Evolutionary conservation across 345 rosid genomes (phyloP), one percentile per base, ranked within the genome.

Genomic region (Citrus glauca): DNA sequence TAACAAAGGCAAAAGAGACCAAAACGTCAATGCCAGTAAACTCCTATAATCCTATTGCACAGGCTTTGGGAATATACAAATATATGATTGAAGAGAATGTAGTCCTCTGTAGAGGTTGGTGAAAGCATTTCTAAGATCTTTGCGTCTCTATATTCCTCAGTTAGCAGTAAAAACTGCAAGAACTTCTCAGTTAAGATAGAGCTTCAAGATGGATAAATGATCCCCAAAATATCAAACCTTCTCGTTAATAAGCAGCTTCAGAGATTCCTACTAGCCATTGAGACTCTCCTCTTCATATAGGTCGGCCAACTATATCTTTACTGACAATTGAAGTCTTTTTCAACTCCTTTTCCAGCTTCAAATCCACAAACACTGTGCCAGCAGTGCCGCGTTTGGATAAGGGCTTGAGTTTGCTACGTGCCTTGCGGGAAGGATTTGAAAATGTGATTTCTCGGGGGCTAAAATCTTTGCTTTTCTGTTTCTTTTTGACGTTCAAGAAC

Each of bases 401-500:
- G 76, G 48, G 77, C 33, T 82, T 79, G 53, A 71, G 61, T 72
- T 68, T 82, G 81, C 79, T 76, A 66, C 78, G 79, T 56, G 82
- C 80, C 76, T 56, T 77, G 61, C 77, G 81, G 19, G 84, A 79
- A 75, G 88, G 80, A 42, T 62, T 81, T 56, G 82, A 45, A 67
- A 66, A 75, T 40, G 86, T 74, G 48, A 80, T 73, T 66, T 75
- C 79, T 32, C 76, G 81, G 50, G 78, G 77, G 33, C 57, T 76
- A 71, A 81, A 75, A 56, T 77, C 73, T 48, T 74, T 75, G 81
- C 73, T 76, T 76, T 82, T 84, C 62, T 70, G 84, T 50, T 61
- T 84, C 85, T 82, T 82, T 71, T 78, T 83, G 70, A 32, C 63
- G 25, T 84, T 84, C 27, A 86, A 68, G 74, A 89, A 91, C 16